Conservation (phyloP, 2,329 filamentous ascomycete genomes). For the Zymoseptoria pseudotritici region DNA sequence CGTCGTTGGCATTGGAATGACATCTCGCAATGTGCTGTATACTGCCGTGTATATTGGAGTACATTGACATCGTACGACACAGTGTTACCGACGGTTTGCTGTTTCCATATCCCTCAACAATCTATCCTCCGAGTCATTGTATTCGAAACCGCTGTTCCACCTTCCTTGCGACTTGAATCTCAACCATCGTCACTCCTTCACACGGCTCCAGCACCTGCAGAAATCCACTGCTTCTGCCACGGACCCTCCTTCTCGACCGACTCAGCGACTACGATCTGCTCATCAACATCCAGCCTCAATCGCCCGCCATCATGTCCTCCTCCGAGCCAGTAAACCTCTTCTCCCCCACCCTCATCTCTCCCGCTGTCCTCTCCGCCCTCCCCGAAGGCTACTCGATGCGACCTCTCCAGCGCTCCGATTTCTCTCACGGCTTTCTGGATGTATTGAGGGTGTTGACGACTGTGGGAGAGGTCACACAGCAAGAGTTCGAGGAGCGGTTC, state of each 20-base stretch:
- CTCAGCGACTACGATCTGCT: background rate
- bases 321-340: slow-evolving; percentile 56
- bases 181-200: background rate
- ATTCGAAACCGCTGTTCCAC: background rate
- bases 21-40: background rate
- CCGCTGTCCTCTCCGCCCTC: slow-evolving; percentile 62
- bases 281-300: background rate
- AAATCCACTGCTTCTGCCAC: background rate
- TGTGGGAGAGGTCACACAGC: slow-evolving; percentile 75
- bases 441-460: slow-evolving; percentile 86
- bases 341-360: slow-evolving; percentile 66
- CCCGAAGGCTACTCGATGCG: slow-evolving; percentile 78
- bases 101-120: background rate
- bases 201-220: background rate
- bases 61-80: background rate
- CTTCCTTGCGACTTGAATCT: background rate
- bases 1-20: background rate
- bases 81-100: background rate
- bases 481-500: slow-evolving; percentile 70
- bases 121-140: background rate
- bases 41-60: background rate
- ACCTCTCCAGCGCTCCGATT: slow-evolving; percentile 71
- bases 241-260: background rate
- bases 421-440: slow-evolving; percentile 75
- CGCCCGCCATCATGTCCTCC: background rate